Evolutionary conservation across 75 land plant species (phyloP).

Genomic region (Picea glauca): DNA sequence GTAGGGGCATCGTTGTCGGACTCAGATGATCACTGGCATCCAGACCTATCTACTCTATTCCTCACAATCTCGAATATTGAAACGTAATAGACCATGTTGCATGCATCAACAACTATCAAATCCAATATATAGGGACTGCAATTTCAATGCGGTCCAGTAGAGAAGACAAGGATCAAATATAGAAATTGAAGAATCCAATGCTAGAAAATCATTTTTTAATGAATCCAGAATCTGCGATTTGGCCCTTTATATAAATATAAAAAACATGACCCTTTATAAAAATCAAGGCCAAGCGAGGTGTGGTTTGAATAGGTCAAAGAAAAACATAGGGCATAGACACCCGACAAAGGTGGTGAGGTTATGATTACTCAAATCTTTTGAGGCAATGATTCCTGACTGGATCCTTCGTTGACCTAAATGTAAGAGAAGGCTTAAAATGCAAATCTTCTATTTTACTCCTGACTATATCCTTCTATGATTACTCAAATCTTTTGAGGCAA

Average conservation of each 20-base stretch:
- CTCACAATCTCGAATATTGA: neutral
- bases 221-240: too few species aligned
- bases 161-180: neutral
- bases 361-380: neutral
- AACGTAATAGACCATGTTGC: neutral
- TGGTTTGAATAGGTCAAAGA: neutral
- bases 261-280: too few species aligned
- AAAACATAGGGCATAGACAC: neutral
- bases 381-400: neutral
- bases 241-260: too few species aligned
- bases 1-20: too few species aligned
- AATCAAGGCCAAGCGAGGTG: too few species aligned
- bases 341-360: neutral
- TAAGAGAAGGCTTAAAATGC: neutral
- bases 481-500: neutral
- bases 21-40: neutral
- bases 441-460: too few species aligned
- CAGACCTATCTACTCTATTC: neutral
- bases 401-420: neutral
- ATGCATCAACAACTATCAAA: neutral
- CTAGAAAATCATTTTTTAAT: neutral
- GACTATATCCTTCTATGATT: neutral
- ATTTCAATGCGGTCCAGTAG: neutral
- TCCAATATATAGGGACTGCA: neutral
- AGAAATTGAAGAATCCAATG: slow-evolving; percentile 7